Evolutionary conservation across 257 asterid genomes (phyloP).

Genomic region (Nicotiana tabacum): DNA sequence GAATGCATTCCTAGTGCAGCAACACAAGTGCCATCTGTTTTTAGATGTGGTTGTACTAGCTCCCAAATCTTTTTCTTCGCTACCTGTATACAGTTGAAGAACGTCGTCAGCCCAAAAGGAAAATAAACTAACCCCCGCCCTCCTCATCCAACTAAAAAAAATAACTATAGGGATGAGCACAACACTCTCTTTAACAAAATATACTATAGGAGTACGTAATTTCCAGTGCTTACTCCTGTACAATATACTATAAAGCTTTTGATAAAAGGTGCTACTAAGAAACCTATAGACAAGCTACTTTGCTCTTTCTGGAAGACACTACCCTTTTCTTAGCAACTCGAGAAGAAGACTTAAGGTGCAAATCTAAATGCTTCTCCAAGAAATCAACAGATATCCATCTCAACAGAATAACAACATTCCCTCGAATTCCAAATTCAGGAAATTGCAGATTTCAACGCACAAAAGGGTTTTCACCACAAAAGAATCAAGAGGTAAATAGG

Average conservation of each 20-base stretch:
- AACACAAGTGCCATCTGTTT: constrained; percentile 51
- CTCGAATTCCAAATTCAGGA: not conserved
- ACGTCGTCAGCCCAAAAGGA: not conserved
- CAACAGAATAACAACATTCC: not conserved
- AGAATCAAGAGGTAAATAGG: not conserved
- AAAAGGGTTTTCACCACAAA: not conserved
- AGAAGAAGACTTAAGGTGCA: not conserved
- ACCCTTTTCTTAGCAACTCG: not conserved
- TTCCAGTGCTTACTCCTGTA: not conserved
- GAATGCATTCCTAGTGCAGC: constrained; percentile 48
- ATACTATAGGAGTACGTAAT: not conserved
- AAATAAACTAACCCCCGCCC: not conserved
- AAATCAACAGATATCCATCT: not conserved
- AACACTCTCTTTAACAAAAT: not conserved
- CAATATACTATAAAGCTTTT: not conserved
- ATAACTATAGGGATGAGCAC: not conserved
- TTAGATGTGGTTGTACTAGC: constrained; percentile 70
- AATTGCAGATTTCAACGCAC: not conserved
- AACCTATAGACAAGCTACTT: not conserved
- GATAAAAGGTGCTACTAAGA: not conserved
- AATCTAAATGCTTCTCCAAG: not conserved
- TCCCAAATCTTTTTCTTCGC: constrained; percentile 98
- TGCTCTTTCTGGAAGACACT: not conserved
- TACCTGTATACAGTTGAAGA: constrained; percentile 39
- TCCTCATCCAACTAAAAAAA: not conserved